Evolutionary conservation across 139 green algal genomes (phyloP).

Genomic region (Trebouxia sp.): DNA sequence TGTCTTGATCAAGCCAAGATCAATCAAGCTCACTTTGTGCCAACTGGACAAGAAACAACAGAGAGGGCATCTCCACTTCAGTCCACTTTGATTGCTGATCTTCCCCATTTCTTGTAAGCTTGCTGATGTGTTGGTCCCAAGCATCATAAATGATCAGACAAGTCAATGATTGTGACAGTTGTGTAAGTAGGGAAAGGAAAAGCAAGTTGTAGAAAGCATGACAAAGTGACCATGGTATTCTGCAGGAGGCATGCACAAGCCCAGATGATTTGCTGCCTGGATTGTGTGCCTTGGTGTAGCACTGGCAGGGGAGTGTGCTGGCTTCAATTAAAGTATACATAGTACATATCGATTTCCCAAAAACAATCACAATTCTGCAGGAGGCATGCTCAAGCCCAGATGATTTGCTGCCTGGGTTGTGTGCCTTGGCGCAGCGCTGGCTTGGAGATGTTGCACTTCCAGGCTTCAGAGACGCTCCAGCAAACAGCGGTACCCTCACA

Average conservation of each 20-base stretch:
- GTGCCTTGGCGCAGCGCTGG: conserved; percentile 18
- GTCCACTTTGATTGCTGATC: no score
- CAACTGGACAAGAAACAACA: no score
- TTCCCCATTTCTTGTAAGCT: no score
- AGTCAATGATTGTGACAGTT: no score
- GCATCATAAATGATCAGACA: no score
- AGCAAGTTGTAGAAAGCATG: no score
- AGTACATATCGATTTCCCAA: neutral
- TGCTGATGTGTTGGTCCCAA: no score
- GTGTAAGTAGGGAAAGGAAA: no score
- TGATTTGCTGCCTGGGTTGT: conserved; percentile 26
- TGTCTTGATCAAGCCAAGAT: no score
- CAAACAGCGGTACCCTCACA: neutral
- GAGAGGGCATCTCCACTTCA: no score
- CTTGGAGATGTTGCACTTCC: conserved; percentile 20
- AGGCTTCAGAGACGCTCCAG: conserved; percentile 3
- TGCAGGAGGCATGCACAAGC: conserved; percentile 2
- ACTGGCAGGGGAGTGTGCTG: conserved; percentile 10
- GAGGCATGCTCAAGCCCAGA: neutral
- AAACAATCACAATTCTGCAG: neutral
- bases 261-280: conserved; percentile 17
- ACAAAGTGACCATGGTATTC: neutral
- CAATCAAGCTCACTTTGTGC: no score
- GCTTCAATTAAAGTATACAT: neutral
- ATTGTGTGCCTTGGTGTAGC: conserved; percentile 11